Evolutionary conservation across 2,329 filamentous ascomycete genomes (phyloP).

Genomic region (Ceratocystis huliohia): DNA sequence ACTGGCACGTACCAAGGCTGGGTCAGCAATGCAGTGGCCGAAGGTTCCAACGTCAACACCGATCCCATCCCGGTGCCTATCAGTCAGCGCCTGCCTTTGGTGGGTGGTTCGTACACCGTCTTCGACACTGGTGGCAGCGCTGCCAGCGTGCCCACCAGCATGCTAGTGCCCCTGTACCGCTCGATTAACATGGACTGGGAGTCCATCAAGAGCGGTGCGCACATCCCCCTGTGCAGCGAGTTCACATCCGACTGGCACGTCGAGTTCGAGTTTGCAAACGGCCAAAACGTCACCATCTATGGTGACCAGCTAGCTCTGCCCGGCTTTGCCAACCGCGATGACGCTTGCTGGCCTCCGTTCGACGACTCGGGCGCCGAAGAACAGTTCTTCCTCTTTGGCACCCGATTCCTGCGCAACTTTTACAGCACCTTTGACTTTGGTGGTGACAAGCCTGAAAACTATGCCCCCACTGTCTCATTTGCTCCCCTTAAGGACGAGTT

Average conservation of each 20-base stretch:
- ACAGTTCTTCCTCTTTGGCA: slow-evolving; percentile 27
- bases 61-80: slow-evolving; percentile 24
- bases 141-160: slow-evolving; percentile 25
- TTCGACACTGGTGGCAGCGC: slow-evolving; percentile 29
- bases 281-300: slow-evolving; percentile 26
- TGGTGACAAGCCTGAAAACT: slow-evolving; percentile 13
- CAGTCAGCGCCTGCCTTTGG: slow-evolving; percentile 1
- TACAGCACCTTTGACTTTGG: slow-evolving; percentile 30
- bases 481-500: slow-evolving; percentile 23
- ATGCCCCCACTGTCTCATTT: slow-evolving; percentile 23
- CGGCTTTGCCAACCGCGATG: slow-evolving; percentile 28
- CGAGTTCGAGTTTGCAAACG: slow-evolving; percentile 25
- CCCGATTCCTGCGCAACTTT: slow-evolving; percentile 26
- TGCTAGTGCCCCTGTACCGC: slow-evolving; percentile 26
- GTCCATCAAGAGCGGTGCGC: slow-evolving; percentile 24
- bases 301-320: slow-evolving; percentile 27
- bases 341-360: slow-evolving; percentile 30
- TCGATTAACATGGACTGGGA: slow-evolving; percentile 30
- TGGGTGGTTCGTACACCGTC: slow-evolving; percentile 22
- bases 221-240: slow-evolving; percentile 29
- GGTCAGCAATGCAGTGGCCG: slow-evolving; percentile 10
- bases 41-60: not conserved
- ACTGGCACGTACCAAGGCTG: slow-evolving; percentile 19
- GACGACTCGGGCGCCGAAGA: slow-evolving; percentile 23
- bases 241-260: slow-evolving; percentile 30